A percentile compares a stretch with the other conserved stretches of the same genome.
Evolutionary conservation across 2,329 filamentous ascomycete genomes (phyloP).

Genomic region (Teratosphaeria viscida): DNA sequence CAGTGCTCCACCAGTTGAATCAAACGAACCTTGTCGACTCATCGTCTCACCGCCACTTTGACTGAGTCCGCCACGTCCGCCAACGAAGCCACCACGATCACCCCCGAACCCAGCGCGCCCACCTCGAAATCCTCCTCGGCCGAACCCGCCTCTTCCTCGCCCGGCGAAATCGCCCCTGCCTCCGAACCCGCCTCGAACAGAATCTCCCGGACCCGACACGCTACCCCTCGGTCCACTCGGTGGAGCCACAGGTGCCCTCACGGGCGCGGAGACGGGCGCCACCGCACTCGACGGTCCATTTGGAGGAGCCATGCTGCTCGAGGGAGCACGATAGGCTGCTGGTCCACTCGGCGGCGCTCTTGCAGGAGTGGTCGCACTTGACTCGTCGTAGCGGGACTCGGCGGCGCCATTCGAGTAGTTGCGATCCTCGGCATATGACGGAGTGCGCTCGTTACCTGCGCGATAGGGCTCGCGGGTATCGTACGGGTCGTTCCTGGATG

Average conservation of each 20-base stretch:
- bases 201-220: constrained; percentile 8
- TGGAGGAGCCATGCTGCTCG: constrained; percentile 20
- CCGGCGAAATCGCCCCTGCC: constrained; percentile 5
- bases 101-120: constrained; percentile 22
- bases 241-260: constrained; percentile 13
- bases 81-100: constrained; percentile 9
- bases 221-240: constrained; percentile 20
- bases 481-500: constrained; percentile 14
- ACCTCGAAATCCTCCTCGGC: constrained; percentile 17
- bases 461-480: constrained; percentile 21
- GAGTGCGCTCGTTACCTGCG: constrained; percentile 9
- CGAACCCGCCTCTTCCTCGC: constrained; percentile 27
- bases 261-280: constrained; percentile 12
- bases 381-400: constrained; percentile 19
- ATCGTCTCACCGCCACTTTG: constrained; percentile 2
- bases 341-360: constrained; percentile 24
- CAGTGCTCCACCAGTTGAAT: constrained; percentile 9
- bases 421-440: constrained; percentile 19
- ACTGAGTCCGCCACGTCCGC: constrained; percentile 17
- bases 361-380: constrained; percentile 16
- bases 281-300: constrained; percentile 21
- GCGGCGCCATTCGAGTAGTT: constrained; percentile 11
- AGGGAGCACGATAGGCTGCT: constrained; percentile 12
- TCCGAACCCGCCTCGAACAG: constrained; percentile 11
- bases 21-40: background rate